Percentiles rank a stretch among this genome's conserved stretches.
Conservation (phyloP, 1,284 basidiomycete genomes). For the Calocybe gambosa region DNA sequence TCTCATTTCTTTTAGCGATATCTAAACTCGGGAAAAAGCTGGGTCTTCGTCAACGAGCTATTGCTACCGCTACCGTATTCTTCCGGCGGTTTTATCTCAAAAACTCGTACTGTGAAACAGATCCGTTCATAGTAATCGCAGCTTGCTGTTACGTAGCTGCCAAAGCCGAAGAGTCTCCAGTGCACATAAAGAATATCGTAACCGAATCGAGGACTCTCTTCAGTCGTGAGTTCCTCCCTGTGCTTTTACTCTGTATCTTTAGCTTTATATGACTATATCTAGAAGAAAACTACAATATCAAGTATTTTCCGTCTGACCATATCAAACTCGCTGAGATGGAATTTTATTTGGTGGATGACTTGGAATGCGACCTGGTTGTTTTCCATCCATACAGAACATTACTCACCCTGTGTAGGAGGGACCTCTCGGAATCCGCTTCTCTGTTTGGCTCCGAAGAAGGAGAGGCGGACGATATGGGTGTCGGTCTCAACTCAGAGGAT, state of each 20-base stretch:
- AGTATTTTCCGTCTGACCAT: slow-evolving; percentile 79
- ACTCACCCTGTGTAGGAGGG: slow-evolving; percentile 63
- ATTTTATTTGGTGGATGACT: slow-evolving; percentile 94
- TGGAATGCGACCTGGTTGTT: slow-evolving; percentile 90
- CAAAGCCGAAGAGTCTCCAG: slow-evolving; percentile 93
- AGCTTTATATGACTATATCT: background rate
- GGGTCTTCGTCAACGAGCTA: slow-evolving; percentile 79
- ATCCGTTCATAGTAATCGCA: slow-evolving; percentile 87
- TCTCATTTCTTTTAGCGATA: slow-evolving; percentile 67
- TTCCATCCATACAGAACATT: slow-evolving; percentile 95
- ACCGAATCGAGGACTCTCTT: slow-evolving; percentile 78
- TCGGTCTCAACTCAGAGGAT: slow-evolving; percentile 49
- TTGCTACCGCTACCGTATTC: slow-evolving; percentile 91
- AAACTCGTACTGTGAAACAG: slow-evolving; percentile 90
- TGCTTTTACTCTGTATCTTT: background rate
- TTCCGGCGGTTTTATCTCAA: slow-evolving; percentile 94
- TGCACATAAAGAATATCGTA: slow-evolving; percentile 93
- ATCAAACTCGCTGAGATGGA: slow-evolving; percentile 98
- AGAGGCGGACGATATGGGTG: slow-evolving; percentile 61
- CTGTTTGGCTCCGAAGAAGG: slow-evolving; percentile 32
- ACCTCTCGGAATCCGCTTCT: slow-evolving; percentile 22
- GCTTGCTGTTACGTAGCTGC: slow-evolving; percentile 95
- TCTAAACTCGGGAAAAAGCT: slow-evolving; percentile 85
- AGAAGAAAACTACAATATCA: slow-evolving; percentile 65
- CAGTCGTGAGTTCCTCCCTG: slow-evolving; percentile 48